Conservation (phyloP, 805 yeast species). For the Spathaspora gorwiae region DNA sequence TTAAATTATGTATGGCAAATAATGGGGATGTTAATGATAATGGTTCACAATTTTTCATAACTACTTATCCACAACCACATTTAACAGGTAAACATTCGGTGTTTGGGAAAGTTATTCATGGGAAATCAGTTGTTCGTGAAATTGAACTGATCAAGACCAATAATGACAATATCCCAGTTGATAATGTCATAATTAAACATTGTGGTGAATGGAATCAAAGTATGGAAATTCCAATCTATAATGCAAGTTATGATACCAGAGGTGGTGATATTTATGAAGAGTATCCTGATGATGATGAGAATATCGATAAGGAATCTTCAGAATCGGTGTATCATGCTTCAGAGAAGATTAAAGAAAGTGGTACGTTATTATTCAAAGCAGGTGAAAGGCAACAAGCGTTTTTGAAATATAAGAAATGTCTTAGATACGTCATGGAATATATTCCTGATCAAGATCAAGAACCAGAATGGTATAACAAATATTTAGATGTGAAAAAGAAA, state of each 20-base stretch:
- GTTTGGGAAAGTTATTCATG: constrained; percentile 67
- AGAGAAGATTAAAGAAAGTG: constrained; percentile 60
- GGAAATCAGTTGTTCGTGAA: constrained; percentile 65
- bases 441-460: constrained; percentile 67
- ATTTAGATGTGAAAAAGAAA: constrained; percentile 49
- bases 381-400: constrained; percentile 49
- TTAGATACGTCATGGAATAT: constrained; percentile 66
- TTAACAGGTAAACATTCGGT: constrained; percentile 71
- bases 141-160: constrained; percentile 47
- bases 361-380: constrained; percentile 53
- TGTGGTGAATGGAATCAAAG: constrained; percentile 62
- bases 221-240: constrained; percentile 53
- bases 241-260: constrained; percentile 55
- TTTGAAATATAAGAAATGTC: constrained; percentile 60
- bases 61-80: constrained; percentile 68
- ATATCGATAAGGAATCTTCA: constrained; percentile 55
- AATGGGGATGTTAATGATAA: constrained; percentile 45
- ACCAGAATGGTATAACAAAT: constrained; percentile 46
- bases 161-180: constrained; percentile 26
- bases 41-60: constrained; percentile 67
- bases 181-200: constrained; percentile 43
- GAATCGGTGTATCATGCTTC: constrained; percentile 49
- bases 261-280: constrained; percentile 77
- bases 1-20: constrained; percentile 63
- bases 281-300: constrained; percentile 66